phyloP scores from a whole-genome alignment of 495 filamentous ascomycete species.

The Geoglossum glabrum region DNA sequence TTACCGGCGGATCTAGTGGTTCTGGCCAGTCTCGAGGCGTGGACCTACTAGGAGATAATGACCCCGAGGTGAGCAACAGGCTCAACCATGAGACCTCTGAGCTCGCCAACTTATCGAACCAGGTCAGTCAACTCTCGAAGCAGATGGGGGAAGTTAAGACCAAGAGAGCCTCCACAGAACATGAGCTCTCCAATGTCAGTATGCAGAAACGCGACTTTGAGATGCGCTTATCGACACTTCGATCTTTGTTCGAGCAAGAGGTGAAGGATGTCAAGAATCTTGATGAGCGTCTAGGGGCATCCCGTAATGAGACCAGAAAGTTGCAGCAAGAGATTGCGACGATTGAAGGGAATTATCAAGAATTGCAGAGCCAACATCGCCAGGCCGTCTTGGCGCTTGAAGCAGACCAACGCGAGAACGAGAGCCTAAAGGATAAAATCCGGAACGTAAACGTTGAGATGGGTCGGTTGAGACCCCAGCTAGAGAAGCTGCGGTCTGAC shows the following conservation, averaged over 20 bases:
- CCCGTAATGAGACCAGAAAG: conserved; percentile 63
- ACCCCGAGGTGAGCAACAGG: conserved; percentile 74
- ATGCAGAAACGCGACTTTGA: conserved; percentile 87
- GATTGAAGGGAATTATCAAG: conserved; percentile 63
- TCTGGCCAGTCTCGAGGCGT: conserved; percentile 18
- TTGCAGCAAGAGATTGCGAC: conserved; percentile 61
- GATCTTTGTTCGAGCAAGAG: conserved; percentile 80
- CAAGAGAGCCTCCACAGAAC: conserved; percentile 57
- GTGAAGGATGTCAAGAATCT: conserved; percentile 65
- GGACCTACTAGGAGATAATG: conserved; percentile 89
- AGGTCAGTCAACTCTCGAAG: conserved; percentile 70
- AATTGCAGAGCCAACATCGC: conserved; percentile 66
- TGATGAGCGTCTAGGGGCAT: conserved; percentile 57
- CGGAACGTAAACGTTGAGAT: conserved; percentile 63
- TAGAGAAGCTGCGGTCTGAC: conserved; percentile 78
- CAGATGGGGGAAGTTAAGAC: conserved; percentile 84
- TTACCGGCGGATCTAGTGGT: conserved; percentile 48
- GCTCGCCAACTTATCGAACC: conserved; percentile 90
- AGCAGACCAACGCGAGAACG: conserved; percentile 76
- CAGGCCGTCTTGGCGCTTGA: conserved; percentile 55
- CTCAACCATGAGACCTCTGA: conserved; percentile 76
- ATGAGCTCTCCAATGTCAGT: conserved; percentile 53
- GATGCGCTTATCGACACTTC: conserved; percentile 59
- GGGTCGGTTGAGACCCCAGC: conserved; percentile 57
- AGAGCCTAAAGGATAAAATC: conserved; percentile 69